Evolutionary conservation across 2,329 filamentous ascomycete genomes (phyloP).

Genomic region (Penicillium sp.): DNA sequence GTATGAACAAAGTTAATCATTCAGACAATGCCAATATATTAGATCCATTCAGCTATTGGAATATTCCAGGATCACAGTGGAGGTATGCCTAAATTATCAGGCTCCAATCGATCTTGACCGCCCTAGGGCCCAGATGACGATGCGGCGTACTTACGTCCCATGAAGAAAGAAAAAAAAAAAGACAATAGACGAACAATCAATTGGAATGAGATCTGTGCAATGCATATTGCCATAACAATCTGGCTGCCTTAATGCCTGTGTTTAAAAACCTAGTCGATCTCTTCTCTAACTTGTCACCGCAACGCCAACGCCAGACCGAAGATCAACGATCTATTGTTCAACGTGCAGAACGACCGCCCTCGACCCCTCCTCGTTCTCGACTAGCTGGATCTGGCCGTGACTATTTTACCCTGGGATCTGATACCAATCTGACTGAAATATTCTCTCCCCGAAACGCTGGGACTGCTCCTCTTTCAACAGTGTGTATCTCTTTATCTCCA

Average conservation of each 20-base stretch:
- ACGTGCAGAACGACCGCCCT: slow-evolving; percentile 1
- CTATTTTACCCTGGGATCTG: not conserved
- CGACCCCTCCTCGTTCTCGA: slow-evolving; percentile 9
- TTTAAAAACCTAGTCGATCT: slow-evolving; percentile 16
- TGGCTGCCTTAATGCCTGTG: slow-evolving; percentile 16
- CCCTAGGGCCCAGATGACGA: slow-evolving; percentile 6
- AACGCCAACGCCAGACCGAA: slow-evolving; percentile 15
- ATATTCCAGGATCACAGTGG: not conserved
- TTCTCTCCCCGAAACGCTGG: not conserved
- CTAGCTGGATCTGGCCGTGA: not conserved
- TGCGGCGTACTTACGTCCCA: slow-evolving; percentile 3
- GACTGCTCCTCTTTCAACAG: slow-evolving; percentile 6
- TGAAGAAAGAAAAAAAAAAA: not conserved
- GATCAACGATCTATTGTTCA: slow-evolving; percentile 12
- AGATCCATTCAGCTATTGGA: not conserved
- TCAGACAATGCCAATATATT: not conserved
- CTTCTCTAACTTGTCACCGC: slow-evolving; percentile 19
- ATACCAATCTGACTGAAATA: not conserved
- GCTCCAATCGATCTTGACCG: slow-evolving; percentile 1
- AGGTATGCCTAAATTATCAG: not conserved
- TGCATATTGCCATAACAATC: slow-evolving; percentile 7
- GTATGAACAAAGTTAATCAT: not conserved
- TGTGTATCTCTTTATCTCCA: slow-evolving; percentile 7
- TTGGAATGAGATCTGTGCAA: slow-evolving; percentile 7
- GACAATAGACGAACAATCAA: not conserved